phyloP scores from a whole-genome alignment of 495 filamentous ascomycete genomes.

The Penicillium salamii region DNA sequence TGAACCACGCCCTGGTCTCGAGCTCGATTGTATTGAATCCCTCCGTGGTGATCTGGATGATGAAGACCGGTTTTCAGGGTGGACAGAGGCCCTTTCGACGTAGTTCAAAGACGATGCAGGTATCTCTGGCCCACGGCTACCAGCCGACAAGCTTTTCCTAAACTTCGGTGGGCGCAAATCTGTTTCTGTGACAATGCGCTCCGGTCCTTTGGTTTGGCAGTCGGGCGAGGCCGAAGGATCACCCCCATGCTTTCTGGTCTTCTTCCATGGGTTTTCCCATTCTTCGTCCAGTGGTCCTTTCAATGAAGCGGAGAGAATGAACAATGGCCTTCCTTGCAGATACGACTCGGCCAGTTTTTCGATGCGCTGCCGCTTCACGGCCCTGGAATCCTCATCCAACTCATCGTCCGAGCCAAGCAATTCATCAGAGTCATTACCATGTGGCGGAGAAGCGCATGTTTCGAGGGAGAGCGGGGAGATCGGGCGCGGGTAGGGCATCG shows the following conservation, averaged over 20 bases:
- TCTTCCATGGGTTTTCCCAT: constrained; percentile 67
- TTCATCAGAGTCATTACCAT: constrained; percentile 38
- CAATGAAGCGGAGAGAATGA: constrained; percentile 60
- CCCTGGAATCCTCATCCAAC: constrained; percentile 42
- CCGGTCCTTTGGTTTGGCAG: background rate
- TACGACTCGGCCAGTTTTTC: constrained; percentile 59
- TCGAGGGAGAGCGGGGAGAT: constrained; percentile 41
- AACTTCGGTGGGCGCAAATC: constrained; percentile 7
- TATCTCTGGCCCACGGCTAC: background rate
- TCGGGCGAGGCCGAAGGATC: background rate
- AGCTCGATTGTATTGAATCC: background rate
- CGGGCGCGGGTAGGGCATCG: constrained; percentile 39
- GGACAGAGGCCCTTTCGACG: background rate
- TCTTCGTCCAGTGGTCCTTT: constrained; percentile 60
- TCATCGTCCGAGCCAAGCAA: constrained; percentile 59
- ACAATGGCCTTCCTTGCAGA: constrained; percentile 53
- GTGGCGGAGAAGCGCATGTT: constrained; percentile 43
- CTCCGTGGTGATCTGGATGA: constrained; percentile 2
- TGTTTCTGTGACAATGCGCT: constrained; percentile 19
- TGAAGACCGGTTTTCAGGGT: background rate
- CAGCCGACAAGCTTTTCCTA: constrained; percentile 3
- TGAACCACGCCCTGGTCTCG: background rate
- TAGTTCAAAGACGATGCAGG: background rate
- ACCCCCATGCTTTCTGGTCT: constrained; percentile 17
- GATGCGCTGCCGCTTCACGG: constrained; percentile 52